Percentiles rank a stretch among this genome's conserved stretches.
Conservation (phyloP, 2,329 filamentous ascomycete species). For the Basipetospora chlamydospora region DNA sequence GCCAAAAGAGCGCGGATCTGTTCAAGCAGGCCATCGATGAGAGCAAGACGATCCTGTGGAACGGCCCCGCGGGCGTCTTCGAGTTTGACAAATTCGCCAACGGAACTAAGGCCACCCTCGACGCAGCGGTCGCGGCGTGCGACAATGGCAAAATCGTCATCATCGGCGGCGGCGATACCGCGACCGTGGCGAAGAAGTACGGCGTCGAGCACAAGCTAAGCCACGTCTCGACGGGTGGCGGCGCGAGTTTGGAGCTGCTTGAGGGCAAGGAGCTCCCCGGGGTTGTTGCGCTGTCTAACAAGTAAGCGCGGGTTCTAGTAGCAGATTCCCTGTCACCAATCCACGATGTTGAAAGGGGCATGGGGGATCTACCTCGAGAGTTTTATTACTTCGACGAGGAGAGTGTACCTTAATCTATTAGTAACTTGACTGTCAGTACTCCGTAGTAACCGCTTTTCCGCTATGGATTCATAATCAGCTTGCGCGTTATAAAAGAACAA, state of each 20-base stretch:
- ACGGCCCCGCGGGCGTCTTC: constrained; percentile 93
- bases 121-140: constrained; percentile 71
- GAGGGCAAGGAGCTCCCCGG: constrained; percentile 97
- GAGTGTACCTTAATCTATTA: too few relatives aligned
- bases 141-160: constrained; percentile 88
- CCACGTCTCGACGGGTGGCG: constrained; percentile 94
- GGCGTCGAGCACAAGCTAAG: constrained; percentile 91
- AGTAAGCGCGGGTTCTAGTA: constrained; percentile 38
- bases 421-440: too few relatives aligned
- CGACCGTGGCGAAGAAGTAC: constrained; percentile 95
- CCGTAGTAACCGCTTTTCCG: too few relatives aligned
- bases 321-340: too few relatives aligned
- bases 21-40: constrained; percentile 79
- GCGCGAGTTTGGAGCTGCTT: constrained; percentile 86
- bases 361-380: too few relatives aligned
- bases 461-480: too few relatives aligned
- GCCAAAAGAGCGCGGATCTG: constrained; percentile 72
- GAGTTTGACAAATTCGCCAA: constrained; percentile 90
- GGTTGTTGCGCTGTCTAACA: constrained; percentile 77
- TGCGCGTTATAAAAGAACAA: too few relatives aligned
- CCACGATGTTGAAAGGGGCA: too few relatives aligned
- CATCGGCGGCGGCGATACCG: constrained; percentile 95
- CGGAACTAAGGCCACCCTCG: constrained; percentile 83
- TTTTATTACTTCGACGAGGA: too few relatives aligned
- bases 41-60: constrained; percentile 96